Evolutionary conservation across 495 filamentous ascomycete genomes (phyloP).

Genomic region (Neurospora sp.): DNA sequence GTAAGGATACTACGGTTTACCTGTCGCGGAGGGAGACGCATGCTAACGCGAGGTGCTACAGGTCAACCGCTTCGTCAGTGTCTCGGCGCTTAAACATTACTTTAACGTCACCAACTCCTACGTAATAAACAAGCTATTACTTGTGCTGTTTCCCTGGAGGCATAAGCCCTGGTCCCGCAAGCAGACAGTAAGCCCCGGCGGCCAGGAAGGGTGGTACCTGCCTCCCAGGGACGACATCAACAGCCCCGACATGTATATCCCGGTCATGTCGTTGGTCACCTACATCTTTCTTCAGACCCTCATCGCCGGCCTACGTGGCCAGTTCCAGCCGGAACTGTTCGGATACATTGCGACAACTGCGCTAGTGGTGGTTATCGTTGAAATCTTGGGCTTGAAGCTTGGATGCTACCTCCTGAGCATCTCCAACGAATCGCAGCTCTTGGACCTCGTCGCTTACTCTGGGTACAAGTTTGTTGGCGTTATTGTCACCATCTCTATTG

Average conservation of each 20-base stretch:
- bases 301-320: conserved; percentile 80
- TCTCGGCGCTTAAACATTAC: conserved; percentile 89
- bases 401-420: conserved; percentile 90
- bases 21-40: neutral
- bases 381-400: conserved; percentile 82
- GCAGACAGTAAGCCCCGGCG: conserved; percentile 50
- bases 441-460: conserved; percentile 90
- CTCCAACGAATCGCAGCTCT: conserved; percentile 72
- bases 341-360: conserved; percentile 80
- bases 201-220: conserved; percentile 76
- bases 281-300: conserved; percentile 91
- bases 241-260: conserved; percentile 98
- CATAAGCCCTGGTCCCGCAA: conserved; percentile 92
- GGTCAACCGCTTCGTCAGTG: conserved; percentile 90
- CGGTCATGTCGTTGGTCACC: conserved; percentile 86
- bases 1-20: conserved; percentile 34
- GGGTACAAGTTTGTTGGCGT: conserved; percentile 99
- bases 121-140: conserved; percentile 69
- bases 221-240: conserved; percentile 96
- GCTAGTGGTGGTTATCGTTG: conserved; percentile 68
- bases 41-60: conserved; percentile 20
- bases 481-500: conserved; percentile 70
- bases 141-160: conserved; percentile 95
- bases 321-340: conserved; percentile 88
- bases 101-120: conserved; percentile 95